Conservation (phyloP, 257 asterid genomes). For the Linderniella brevidens region DNA sequence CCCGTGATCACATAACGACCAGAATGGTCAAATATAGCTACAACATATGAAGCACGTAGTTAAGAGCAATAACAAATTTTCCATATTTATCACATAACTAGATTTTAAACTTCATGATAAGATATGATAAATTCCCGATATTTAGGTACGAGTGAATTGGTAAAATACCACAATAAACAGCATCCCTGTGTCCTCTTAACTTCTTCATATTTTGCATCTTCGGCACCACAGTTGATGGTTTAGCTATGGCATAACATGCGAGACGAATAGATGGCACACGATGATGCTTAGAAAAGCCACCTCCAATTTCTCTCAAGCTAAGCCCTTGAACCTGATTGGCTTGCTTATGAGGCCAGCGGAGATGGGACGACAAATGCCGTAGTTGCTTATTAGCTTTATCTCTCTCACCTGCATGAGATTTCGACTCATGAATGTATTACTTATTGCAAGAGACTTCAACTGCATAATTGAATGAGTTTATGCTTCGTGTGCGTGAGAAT, state of each 20-base stretch:
- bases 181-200: slow-evolving; percentile 86
- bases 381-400: slow-evolving; percentile 33
- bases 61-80: background rate
- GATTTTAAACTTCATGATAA: too few species aligned
- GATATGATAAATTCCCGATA: background rate
- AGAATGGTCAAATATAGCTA: slow-evolving; percentile 91
- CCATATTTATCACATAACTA: too few species aligned
- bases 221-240: slow-evolving; percentile 92
- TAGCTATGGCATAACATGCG: slow-evolving; percentile 90
- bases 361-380: slow-evolving; percentile 39
- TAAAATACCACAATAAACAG: slow-evolving; percentile 89
- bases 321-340: slow-evolving; percentile 93
- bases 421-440: too few species aligned
- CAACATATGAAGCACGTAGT: slow-evolving; percentile 14
- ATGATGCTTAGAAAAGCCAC: slow-evolving; percentile 89
- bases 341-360: slow-evolving; percentile 95
- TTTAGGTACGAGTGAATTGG: slow-evolving; percentile 10
- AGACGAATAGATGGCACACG: slow-evolving; percentile 86
- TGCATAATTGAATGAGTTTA: too few species aligned
- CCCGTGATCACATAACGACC: slow-evolving; percentile 97
- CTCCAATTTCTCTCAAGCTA: slow-evolving; percentile 89
- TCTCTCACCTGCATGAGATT: slow-evolving; percentile 45
- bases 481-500: too few species aligned
- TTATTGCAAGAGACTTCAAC: too few species aligned
- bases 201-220: slow-evolving; percentile 85